Percentiles rank a stretch among this genome's conserved stretches.
Evolutionary conservation across 176 grass and related monocot species (phyloP).

Genomic region (Oryza coarctata): DNA sequence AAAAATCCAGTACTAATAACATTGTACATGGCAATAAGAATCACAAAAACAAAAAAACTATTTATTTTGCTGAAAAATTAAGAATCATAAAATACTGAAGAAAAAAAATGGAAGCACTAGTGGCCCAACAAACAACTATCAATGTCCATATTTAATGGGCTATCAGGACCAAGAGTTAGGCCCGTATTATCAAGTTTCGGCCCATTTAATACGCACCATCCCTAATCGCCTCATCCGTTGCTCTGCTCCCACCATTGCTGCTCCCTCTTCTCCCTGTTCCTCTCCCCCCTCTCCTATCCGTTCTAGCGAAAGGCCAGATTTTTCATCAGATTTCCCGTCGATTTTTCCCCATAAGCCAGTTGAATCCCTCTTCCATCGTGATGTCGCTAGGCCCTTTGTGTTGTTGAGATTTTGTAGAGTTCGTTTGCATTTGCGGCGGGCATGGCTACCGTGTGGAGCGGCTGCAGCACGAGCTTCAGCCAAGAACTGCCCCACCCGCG

Average conservation of each 20-base stretch:
- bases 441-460: constrained; percentile 56
- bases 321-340: not conserved
- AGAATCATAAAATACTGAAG: too few relatives aligned
- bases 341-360: not conserved
- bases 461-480: constrained; percentile 46
- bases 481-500: constrained; percentile 10
- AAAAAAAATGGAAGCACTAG: too few relatives aligned
- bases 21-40: too few relatives aligned
- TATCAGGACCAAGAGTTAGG: not conserved
- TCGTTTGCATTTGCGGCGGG: not conserved
- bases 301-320: not conserved
- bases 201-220: not conserved
- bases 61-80: too few relatives aligned
- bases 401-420: not conserved
- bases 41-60: too few relatives aligned
- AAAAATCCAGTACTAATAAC: too few relatives aligned
- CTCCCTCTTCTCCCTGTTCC: not conserved
- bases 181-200: not conserved
- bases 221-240: constrained; percentile 19
- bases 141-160: not conserved
- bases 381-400: not conserved
- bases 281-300: not conserved
- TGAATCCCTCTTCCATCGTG: not conserved
- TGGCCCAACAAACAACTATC: not conserved
- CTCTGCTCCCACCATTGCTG: not conserved